phyloP scores from a whole-genome alignment of 2,329 filamentous ascomycete genomes.

The Geosmithia morbida region DNA sequence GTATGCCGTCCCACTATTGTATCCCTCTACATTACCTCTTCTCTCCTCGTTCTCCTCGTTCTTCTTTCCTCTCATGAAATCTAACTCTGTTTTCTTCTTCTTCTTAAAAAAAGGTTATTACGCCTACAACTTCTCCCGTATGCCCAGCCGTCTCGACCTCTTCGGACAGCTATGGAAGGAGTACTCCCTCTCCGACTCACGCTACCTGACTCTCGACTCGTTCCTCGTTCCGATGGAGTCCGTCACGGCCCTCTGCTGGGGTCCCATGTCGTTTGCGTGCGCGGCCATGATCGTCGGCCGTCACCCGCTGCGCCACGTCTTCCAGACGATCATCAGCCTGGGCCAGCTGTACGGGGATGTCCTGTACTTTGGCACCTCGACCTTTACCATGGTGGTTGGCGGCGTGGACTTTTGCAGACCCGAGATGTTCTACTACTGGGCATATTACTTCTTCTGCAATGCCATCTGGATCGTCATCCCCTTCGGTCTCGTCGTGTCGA shows the following conservation, averaged over 20 bases:
- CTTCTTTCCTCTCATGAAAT: background rate
- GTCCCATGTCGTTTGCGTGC: slow-evolving; percentile 33
- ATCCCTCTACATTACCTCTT: too few species aligned
- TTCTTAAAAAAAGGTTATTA: slow-evolving; percentile 39
- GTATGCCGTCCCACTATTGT: slow-evolving; percentile 7
- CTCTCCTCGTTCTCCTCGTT: too few species aligned
- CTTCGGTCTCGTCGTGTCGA: slow-evolving; percentile 13
- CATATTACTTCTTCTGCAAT: slow-evolving; percentile 37
- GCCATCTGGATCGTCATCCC: slow-evolving; percentile 39
- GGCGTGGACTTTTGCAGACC: slow-evolving; percentile 31
- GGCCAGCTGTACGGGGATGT: slow-evolving; percentile 37
- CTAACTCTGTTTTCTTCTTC: background rate
- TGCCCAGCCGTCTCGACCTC: slow-evolving; percentile 23
- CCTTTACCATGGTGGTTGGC: slow-evolving; percentile 23
- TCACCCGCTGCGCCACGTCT: slow-evolving; percentile 30
- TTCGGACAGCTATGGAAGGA: slow-evolving; percentile 44
- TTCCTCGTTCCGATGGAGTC: slow-evolving; percentile 43
- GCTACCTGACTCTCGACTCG: slow-evolving; percentile 35
- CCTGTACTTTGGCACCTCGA: slow-evolving; percentile 34
- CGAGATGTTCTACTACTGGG: slow-evolving; percentile 36
- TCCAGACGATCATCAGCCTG: slow-evolving; percentile 30
- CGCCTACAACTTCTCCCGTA: slow-evolving; percentile 23
- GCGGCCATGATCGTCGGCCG: slow-evolving; percentile 27
- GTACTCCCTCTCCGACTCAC: slow-evolving; percentile 40
- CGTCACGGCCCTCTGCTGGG: slow-evolving; percentile 36